Base-by-base conservation (phyloP, 441 rosid genomes). In the Gossypium schwendimanii region DNA sequence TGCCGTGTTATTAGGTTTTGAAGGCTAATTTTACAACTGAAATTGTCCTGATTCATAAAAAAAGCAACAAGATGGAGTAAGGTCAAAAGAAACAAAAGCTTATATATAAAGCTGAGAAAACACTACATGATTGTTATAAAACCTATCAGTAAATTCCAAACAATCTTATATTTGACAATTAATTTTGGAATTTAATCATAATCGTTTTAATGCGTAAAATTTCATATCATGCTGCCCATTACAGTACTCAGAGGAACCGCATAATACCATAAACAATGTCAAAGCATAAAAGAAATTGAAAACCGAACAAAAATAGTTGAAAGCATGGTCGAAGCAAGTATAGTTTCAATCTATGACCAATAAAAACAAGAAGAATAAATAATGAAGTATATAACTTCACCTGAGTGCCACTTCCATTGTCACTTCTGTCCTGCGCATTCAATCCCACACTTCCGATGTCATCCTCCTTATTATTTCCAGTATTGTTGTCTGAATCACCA, bases 391-490 rank as follows among this genome's bases (percentile, higher is more conserved):
- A 23, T 7, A 69, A 17, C 18, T 54, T 62, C 81, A 84, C 90
- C 90, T 81, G 87, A 78, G 85, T 80, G 76, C 83, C 85, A 73
- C 87, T 87, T 66, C 87, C 85, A 55, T 75, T 57, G 73, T 81
- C 85, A 73, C 84, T 84, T 75, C 90, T 83, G 71, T 84, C 80
- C 73, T 14, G 64, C 63, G 72, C 77, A 67, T 81, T 78, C 75
- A 79, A 52, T 50, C 79, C 75, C 2, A 58, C 71, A 55, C 83
- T 84, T 74, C 82, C 80, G 44, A 12, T 77, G 41, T 82, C 83
- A 72, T 85, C 77, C 41, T 76, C 86, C 41, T 78, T 55, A 55
- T 77, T 80, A 80, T 83, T 84, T 71, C 79, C 83, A 17, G 58
- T 76, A 61, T 78, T 77, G 73, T 81, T 79, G 44, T 70, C 83